Conservation (phyloP, 257 asterid genomes). For the Striga asiatica region DNA sequence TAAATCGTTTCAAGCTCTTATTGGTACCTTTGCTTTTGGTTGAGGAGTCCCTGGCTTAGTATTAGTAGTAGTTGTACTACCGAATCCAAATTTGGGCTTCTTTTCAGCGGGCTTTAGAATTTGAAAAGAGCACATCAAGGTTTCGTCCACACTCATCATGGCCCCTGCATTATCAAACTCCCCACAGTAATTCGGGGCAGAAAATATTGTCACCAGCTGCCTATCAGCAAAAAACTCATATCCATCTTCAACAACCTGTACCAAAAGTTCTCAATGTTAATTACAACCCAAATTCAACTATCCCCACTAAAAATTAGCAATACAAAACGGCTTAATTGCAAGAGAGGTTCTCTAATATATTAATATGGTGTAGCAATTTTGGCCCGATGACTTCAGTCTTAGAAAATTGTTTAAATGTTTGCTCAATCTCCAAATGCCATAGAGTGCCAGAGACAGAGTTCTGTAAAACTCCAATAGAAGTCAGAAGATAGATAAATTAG, state of each 20-base stretch:
- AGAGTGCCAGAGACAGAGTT: no score
- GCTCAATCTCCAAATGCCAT: no score
- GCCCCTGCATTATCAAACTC: conserved; percentile 86
- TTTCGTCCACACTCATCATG: conserved; percentile 75
- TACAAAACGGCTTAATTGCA: no score
- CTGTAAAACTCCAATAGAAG: no score
- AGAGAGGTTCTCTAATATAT: no score
- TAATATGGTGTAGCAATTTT: no score
- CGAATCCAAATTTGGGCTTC: conserved; percentile 59
- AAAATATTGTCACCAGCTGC: conserved; percentile 66
- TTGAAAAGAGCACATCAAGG: conserved; percentile 76
- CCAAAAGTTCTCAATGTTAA: not conserved
- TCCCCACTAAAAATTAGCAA: not conserved
- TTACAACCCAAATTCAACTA: not conserved
- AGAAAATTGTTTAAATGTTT: no score
- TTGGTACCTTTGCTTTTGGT: conserved; percentile 42
- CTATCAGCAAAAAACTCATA: conserved; percentile 73
- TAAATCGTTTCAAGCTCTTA: not conserved
- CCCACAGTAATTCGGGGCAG: no score
- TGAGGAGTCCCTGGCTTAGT: conserved; percentile 40
- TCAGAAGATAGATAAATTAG: no score
- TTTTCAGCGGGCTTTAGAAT: conserved; percentile 65
- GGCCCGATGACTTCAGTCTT: no score
- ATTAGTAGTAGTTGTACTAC: conserved; percentile 45
- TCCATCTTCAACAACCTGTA: conserved; percentile 71